Conservation (phyloP, 179 eudicot genomes). For the Beta lomatogona region DNA sequence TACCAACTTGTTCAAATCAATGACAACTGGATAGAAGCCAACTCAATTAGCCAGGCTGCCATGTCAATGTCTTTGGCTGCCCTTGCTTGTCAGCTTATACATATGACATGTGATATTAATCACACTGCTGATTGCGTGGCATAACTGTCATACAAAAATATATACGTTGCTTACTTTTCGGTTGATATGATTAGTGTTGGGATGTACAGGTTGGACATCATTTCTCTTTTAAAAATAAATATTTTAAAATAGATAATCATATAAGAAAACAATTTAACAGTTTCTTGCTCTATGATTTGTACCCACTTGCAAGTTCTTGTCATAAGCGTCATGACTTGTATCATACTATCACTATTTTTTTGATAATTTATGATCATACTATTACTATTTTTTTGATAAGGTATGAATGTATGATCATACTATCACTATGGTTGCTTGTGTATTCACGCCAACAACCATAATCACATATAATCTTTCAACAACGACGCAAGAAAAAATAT, state of each 20-base stretch:
- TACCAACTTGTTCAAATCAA: not conserved
- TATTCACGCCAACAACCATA: not conserved
- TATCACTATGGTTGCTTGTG: not conserved
- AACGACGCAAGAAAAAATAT: no score
- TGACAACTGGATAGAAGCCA: constrained; percentile 5
- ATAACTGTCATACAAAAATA: not conserved
- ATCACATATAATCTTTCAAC: no score
- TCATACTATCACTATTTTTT: no score
- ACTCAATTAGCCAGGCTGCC: constrained; percentile 10
- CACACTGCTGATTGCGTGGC: constrained; percentile 3
- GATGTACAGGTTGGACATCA: not conserved
- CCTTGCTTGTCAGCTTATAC: constrained; percentile 14
- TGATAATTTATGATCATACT: no score
- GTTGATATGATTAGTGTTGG: not conserved
- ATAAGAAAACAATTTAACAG: not conserved
- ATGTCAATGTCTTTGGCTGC: constrained; percentile 16
- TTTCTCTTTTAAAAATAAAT: not conserved
- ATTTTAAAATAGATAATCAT: not conserved
- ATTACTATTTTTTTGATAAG: no score
- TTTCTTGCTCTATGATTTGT: not conserved
- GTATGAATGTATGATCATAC: no score
- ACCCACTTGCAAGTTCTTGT: not conserved
- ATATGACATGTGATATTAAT: constrained; percentile 13
- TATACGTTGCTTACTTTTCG: not conserved
- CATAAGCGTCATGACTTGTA: constrained; percentile 3